These are phyloP conservation scores for Inga oerstediana DNA, from an alignment of 306 rosid genomes.

Conservation along the genomic window DNA sequence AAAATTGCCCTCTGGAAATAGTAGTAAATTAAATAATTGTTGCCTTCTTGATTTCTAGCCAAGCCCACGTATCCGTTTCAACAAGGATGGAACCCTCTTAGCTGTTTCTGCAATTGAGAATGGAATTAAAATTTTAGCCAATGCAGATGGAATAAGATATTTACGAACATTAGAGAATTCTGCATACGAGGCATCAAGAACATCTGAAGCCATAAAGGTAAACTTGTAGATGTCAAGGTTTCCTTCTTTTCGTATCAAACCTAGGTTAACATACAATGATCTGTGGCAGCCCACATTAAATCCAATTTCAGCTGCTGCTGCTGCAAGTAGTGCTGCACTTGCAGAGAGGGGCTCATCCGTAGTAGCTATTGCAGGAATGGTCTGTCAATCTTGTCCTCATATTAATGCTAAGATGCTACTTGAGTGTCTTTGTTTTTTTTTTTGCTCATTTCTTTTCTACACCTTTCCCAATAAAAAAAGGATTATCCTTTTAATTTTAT, in stretches of 20 bases:
- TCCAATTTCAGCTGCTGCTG: slow-evolving; percentile 73
- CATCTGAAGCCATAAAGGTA: slow-evolving; percentile 86
- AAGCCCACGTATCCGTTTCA: slow-evolving; percentile 96
- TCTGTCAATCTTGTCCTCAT: slow-evolving; percentile 45
- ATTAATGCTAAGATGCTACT: slow-evolving; percentile 16
- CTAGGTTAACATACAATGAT: slow-evolving; percentile 24
- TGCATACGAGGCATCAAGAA: slow-evolving; percentile 74
- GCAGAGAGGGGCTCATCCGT: slow-evolving; percentile 74
- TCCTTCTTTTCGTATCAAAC: neutral
- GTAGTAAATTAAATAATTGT: slow-evolving; percentile 32
- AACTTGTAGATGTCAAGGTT: slow-evolving; percentile 25
- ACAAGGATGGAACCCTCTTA: slow-evolving; percentile 88
- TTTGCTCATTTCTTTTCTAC: neutral
- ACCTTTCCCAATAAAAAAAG: neutral
- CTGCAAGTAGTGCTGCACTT: slow-evolving; percentile 69
- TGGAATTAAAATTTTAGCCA: slow-evolving; percentile 88
- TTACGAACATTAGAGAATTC: slow-evolving; percentile 70
- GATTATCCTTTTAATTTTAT: slow-evolving; percentile 12
- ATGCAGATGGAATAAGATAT: slow-evolving; percentile 70
- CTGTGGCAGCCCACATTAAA: slow-evolving; percentile 73
- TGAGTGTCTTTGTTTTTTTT: neutral
- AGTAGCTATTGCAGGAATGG: slow-evolving; percentile 82
- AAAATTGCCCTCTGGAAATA: slow-evolving; percentile 2
- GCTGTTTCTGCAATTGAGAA: slow-evolving; percentile 95
- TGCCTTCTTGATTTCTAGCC: slow-evolving; percentile 56